Base-by-base conservation (phyloP, 2,329 filamentous ascomycete species). In the Cladophialophora exuberans region DNA sequence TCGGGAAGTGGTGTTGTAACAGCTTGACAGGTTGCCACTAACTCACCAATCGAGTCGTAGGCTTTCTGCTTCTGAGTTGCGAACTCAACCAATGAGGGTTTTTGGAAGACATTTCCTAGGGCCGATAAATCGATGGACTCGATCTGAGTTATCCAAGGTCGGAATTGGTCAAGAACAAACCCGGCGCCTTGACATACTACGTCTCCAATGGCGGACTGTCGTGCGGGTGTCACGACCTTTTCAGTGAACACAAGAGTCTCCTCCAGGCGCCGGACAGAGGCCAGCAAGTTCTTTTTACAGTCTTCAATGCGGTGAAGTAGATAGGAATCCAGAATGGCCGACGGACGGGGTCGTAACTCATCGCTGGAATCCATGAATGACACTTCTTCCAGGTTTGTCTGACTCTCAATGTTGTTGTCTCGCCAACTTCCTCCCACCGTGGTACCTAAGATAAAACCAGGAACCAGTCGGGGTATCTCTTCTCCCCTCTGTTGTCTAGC, bases 401-500 rank as follows among this genome's bases (percentile, higher is more conserved):
- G 84, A 23, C 83, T 78, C 3, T 83, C 70, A 17, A 78, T 70
- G 42, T 82, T 83, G 64, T 86, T 86, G 67, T 80, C 84, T 63
- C 83, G 89, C 94, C 94, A 99, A 70, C 86, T 93, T 31, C 92
- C 94, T 43, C 92, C 93, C 3, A 84, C 82, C 38, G 80, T 84
- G 70, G 89, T 96, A 25, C 92, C 90, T 57, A 92, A 84, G 26
- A 97, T 87, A 69, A 99, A 99, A 1, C 94, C 94, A 15, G 94
- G 94, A 52, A 95, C 87, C 2, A 97, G 79, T n/a, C 94, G 86
- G 13, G 90, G 90, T 51, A 97, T 95, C 35, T 94, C 89, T 68
- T 97, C 93, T 53, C 93, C 93, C 54, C 92, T 83, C 71, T 97
- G 94, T 70, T 96, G 90, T 64, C 90, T 85, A 13, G 94, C 94